Base-by-base conservation (phyloP, 768 basidiomycete genomes). In the Hygrophoropsis aurantiaca region DNA sequence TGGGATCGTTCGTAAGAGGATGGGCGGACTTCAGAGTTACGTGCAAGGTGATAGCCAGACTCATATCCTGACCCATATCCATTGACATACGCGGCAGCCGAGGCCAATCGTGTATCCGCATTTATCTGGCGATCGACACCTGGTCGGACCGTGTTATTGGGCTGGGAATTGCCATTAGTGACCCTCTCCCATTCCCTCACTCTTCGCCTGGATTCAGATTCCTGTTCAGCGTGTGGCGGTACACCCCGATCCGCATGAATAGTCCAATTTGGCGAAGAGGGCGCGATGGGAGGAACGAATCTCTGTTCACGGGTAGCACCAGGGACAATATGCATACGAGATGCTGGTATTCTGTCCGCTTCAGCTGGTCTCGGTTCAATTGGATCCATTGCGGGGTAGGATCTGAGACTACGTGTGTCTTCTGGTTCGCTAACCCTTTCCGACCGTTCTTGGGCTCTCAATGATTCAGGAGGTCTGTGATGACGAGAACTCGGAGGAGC, bases 11-110 rank as follows among this genome's bases (percentile, higher is more conserved):
- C 53, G 32, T 55, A 58, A 2, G 44, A 7, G 5, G 41, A 1
- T 1, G 60, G 49, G 7, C 27, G 27, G 27, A 30, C 27, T 6
- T 30, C 27, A 30, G 13, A 6, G 13, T 54, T 61, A 35, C 43
- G 60, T 23, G 43, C 40, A 2, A 65, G 46, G 7, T 56, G 57
- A 19, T 66, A 49, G 3, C 64, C 64, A 0, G 64, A 58, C 15
- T 50, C 60, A 27, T 69, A 71, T n/a, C 71, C 70, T 9, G 51
- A 54, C 15, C 63, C 66, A 27, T 64, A 72, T 13, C 70, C 70
- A 24, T 57, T 57, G 19, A 65, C 21, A 43, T 72, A 72, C 3
- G 71, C 71, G 11, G 58, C 58, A 1, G 71, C 65, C 10, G 69
- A 72, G 2, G 68, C 66, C 45, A 55, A 60, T 43, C 52, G 65